Evolutionary conservation across 345 rosid species (phyloP).

Genomic region (Moricandia arvensis): DNA sequence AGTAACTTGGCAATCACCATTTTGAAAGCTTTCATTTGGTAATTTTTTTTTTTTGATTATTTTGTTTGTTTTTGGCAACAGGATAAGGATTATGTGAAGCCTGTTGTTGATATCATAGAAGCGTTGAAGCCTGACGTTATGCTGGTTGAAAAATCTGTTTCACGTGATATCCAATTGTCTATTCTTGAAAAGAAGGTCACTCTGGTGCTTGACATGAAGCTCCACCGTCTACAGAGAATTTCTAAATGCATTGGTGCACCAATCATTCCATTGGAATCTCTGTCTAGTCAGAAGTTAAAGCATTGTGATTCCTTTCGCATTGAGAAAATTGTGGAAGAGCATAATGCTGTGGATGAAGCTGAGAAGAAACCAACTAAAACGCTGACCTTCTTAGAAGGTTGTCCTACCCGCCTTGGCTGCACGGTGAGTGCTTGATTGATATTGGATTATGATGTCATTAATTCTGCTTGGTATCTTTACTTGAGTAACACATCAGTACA

Average conservation of each 20-base stretch:
- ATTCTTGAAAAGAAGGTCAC: conserved; percentile 73
- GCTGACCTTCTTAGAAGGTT: conserved; percentile 89
- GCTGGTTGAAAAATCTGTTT: conserved; percentile 86
- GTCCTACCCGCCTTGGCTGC: conserved; percentile 76
- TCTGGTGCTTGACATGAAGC: conserved; percentile 85
- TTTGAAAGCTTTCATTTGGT: conserved; percentile 13
- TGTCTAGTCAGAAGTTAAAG: conserved; percentile 60
- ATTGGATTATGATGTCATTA: background rate
- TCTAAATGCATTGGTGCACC: conserved; percentile 81
- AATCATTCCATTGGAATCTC: conserved; percentile 54
- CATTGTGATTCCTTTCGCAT: conserved; percentile 79
- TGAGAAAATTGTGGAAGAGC: conserved; percentile 83
- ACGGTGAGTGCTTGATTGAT: conserved; percentile 61
- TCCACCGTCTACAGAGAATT: conserved; percentile 80
- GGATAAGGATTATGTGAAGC: conserved; percentile 58
- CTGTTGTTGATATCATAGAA: conserved; percentile 63
- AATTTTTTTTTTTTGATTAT: conserved; percentile 1
- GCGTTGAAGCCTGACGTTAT: conserved; percentile 68
- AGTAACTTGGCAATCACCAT: background rate
- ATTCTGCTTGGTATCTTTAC: background rate
- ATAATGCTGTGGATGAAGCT: conserved; percentile 57
- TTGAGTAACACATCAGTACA: background rate
- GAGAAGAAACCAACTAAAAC: conserved; percentile 82
- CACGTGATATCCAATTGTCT: conserved; percentile 78
- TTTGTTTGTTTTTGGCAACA: conserved; percentile 37